Conservation (phyloP, 306 rosid species). For the Ammopiptanthus mongolicus region DNA sequence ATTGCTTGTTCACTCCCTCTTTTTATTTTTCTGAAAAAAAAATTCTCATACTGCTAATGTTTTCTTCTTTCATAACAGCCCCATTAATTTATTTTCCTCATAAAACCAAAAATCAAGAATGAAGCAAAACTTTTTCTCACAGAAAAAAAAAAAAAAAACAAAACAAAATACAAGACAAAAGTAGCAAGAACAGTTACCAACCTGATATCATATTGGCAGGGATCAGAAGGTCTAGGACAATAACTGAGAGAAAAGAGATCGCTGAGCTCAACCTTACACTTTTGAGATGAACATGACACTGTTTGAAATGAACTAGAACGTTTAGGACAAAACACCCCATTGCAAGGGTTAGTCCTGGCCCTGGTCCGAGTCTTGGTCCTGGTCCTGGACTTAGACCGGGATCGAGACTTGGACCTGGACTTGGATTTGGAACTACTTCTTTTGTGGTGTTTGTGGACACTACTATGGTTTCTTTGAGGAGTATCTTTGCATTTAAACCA, state of each 20-base stretch:
- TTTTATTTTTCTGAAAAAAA: not conserved
- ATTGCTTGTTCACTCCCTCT: not conserved
- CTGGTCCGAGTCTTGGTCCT: not conserved
- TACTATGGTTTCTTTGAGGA: not conserved
- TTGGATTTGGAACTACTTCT: not conserved
- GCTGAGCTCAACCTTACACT: slow-evolving; percentile 42
- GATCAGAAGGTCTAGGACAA: slow-evolving; percentile 47
- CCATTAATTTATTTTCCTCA: not conserved
- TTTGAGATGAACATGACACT: slow-evolving; percentile 38
- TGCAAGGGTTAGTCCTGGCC: not conserved
- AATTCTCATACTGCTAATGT: not conserved
- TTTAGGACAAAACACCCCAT: slow-evolving; percentile 40
- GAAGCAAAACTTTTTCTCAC: not conserved
- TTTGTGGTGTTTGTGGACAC: not conserved
- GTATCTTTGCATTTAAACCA: slow-evolving; percentile 53
- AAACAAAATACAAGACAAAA: not conserved
- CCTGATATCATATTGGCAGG: slow-evolving; percentile 72
- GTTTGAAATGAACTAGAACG: slow-evolving; percentile 39
- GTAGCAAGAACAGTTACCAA: not conserved
- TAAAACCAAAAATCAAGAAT: not conserved
- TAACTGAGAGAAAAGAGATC: slow-evolving; percentile 31
- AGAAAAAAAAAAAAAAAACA: too few relatives aligned
- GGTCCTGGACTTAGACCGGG: not conserved
- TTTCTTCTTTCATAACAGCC: slow-evolving; percentile 11
- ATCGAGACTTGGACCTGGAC: not conserved